These are phyloP conservation scores for Talaromyces rugulosus DNA, from an alignment of 2,329 filamentous ascomycete genomes.

Conservation along the genomic window DNA sequence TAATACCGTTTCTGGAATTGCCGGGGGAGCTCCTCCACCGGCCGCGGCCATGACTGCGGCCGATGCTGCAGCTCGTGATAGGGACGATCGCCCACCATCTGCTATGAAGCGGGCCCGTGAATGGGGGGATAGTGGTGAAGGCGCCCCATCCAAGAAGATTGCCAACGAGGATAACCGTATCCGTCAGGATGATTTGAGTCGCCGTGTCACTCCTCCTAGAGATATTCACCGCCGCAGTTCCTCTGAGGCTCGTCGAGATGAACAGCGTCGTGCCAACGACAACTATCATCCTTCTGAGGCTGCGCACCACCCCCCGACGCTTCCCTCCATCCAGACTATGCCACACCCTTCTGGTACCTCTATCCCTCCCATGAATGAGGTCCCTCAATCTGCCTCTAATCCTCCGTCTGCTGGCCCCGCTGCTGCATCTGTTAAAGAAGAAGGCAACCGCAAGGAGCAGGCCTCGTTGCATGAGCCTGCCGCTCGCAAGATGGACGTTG, in stretches of 20 bases:
- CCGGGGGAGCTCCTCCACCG: conserved; percentile 63
- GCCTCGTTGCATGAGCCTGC: conserved; percentile 69
- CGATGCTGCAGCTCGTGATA: conserved; percentile 62
- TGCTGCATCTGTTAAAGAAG: conserved; percentile 55
- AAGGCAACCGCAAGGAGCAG: conserved; percentile 46
- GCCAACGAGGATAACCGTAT: conserved; percentile 84
- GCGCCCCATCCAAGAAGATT: conserved; percentile 68
- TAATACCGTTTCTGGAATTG: conserved; percentile 53
- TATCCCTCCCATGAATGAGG: conserved; percentile 54
- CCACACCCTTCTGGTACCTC: conserved; percentile 50
- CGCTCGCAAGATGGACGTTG: conserved; percentile 91
- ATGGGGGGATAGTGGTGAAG: conserved; percentile 85
- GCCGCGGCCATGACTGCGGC: conserved; percentile 63
- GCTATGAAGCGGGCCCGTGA: conserved; percentile 81
- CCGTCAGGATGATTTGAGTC: conserved; percentile 78
- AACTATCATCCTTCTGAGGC: conserved; percentile 89
- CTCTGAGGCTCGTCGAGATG: conserved; percentile 64
- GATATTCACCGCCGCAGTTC: conserved; percentile 73
- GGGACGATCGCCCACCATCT: conserved; percentile 72
- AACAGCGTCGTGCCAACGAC: conserved; percentile 69
- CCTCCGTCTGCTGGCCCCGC: conserved; percentile 34
- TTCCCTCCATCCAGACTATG: conserved; percentile 47
- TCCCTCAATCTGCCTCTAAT: conserved; percentile 38
- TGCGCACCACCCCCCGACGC: conserved; percentile 73
- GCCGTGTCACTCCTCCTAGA: conserved; percentile 64